phyloP scores from a whole-genome alignment of 495 filamentous ascomycete genomes.

The Trichoderma parareesei region DNA sequence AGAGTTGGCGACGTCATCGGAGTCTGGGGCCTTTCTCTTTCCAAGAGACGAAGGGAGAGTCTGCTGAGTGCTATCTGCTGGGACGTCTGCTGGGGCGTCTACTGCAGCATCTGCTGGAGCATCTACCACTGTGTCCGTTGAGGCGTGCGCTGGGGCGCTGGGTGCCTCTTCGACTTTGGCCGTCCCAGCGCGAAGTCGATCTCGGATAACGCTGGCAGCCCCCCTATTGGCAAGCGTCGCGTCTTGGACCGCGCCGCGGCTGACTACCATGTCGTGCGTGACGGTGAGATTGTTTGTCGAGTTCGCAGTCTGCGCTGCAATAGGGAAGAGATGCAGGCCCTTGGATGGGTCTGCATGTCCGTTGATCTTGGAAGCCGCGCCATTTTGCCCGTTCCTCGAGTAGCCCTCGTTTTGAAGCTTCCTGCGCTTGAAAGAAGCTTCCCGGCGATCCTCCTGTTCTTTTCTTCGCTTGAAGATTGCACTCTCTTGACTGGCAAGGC shows the following conservation, averaged over 20 bases:
- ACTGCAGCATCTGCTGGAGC: neutral
- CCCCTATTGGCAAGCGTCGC: constrained; percentile 89
- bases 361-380: constrained; percentile 10
- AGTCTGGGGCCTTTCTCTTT: constrained; percentile 49
- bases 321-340: constrained; percentile 24
- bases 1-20: constrained; percentile 48
- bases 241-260: constrained; percentile 62
- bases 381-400: constrained; percentile 20
- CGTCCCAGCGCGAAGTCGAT: constrained; percentile 53
- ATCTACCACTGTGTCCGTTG: constrained; percentile 7
- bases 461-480: constrained; percentile 82
- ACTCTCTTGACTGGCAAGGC: constrained; percentile 89
- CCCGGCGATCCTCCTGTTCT: constrained; percentile 72
- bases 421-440: constrained; percentile 67
- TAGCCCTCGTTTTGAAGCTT: constrained; percentile 58
- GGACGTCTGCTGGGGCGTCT: constrained; percentile 13
- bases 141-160: constrained; percentile 13
- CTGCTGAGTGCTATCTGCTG: constrained; percentile 5
- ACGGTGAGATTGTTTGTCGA: constrained; percentile 49
- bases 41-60: constrained; percentile 36
- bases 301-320: constrained; percentile 20
- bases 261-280: constrained; percentile 85
- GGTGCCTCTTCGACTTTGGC: constrained; percentile 11
- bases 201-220: constrained; percentile 83
- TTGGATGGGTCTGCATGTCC: constrained; percentile 15